Evolutionary conservation across 2,329 filamentous ascomycete species (phyloP), one percentile per base, ranked within the genome.

Genomic region (Fusarium verrucosum): DNA sequence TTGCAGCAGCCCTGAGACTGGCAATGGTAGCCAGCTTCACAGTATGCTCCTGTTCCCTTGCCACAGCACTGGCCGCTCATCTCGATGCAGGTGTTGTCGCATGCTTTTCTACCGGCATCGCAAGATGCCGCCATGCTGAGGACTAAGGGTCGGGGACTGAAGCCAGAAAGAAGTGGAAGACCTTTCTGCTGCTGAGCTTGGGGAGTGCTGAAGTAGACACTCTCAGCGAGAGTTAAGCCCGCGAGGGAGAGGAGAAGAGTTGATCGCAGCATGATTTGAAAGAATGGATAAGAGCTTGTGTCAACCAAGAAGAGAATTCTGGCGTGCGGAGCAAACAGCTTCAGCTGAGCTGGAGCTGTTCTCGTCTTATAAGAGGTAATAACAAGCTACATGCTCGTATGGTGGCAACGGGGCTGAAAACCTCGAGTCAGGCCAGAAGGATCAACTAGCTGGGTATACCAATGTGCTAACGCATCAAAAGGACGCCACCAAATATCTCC

Each of bases 81-180:
- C 16, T 72, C 69, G 56, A 78, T 76, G 51, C 77, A 79, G 20
- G 64, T 50, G 43, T 36, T 50, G 50, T 74, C 76, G 42, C 77
- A 78, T 8, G 45, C 19, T 7, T 60, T 64, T 47, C 71, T 50
- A 36, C 65, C 57, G 10, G 58, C 7, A 11, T 53, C 53, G 41
- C 76, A 77, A 26, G 58, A 56, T 10, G 30, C 58, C 5, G 50
- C 41, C 20, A 62, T 32, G 35, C 59, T 63, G 30, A 74, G 41
- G 33, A 59, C 45, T 37, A 72, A 50, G 4, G 65, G 54, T 14
- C 59, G 51, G n/a, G 64, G 60, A 19, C 53, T 56, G 14, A 63
- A n/a, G 43, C 66, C 63, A 7, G 68, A 69, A 37, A 71, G 70
- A 41, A 71, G 58, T 4, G 67, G 49, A n/a, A 68, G 68, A 1